Evolutionary conservation across 73 alveolate species (phyloP).

Genomic region (Paramecium pentaurelia): DNA sequence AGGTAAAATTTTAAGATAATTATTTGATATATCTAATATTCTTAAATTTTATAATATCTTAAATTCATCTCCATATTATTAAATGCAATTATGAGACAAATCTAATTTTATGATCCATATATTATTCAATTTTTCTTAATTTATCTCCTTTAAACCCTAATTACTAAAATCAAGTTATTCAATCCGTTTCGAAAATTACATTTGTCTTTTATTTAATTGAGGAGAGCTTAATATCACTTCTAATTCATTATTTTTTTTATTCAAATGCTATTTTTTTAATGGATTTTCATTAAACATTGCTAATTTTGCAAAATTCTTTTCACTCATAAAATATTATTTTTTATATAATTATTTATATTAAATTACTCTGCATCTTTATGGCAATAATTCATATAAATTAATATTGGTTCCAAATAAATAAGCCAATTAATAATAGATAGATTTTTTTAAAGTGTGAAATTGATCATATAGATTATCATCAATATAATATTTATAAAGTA

Average conservation of each 20-base stretch:
- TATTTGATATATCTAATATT: background rate
- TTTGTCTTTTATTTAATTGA: background rate
- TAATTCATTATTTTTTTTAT: background rate
- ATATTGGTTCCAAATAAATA: background rate
- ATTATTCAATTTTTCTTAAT: background rate
- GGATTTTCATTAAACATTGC: background rate
- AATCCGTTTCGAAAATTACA: background rate
- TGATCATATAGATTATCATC: too few relatives aligned
- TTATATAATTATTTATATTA: background rate
- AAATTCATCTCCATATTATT: background rate
- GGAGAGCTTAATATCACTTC: background rate
- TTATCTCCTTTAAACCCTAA: background rate
- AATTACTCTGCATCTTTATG: background rate
- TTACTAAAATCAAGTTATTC: background rate
- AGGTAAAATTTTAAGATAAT: background rate
- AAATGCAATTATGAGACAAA: background rate
- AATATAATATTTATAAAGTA: too few relatives aligned
- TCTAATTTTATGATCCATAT: background rate
- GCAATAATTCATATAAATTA: background rate
- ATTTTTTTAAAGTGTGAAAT: background rate
- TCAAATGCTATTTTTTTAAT: background rate
- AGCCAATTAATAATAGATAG: background rate
- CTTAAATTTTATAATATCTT: background rate
- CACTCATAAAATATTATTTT: background rate
- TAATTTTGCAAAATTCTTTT: background rate